These are phyloP conservation scores for Besnoitia besnoiti DNA, from an alignment of 169 alveolate species.

Conservation along the genomic window DNA sequence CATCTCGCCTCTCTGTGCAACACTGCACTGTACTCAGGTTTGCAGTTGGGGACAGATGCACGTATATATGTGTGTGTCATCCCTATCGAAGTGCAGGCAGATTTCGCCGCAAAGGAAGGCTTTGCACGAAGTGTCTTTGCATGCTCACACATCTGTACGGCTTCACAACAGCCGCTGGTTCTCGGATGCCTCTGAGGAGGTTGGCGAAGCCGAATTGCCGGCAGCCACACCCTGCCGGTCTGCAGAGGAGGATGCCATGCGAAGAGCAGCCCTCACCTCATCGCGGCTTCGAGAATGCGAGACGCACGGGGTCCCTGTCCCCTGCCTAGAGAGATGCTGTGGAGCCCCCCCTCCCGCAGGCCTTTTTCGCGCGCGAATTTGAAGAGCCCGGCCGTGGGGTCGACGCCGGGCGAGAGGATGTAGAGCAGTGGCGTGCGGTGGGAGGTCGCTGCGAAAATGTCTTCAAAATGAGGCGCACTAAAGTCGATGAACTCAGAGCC, in stretches of 20 bases:
- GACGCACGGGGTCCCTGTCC: slow-evolving; percentile 95
- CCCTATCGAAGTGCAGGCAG: too few relatives aligned
- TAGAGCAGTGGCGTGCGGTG: slow-evolving; percentile 94
- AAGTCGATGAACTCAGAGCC: slow-evolving; percentile 84
- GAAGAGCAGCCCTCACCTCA: background rate
- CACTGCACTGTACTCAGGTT: too few relatives aligned
- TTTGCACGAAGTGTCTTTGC: too few relatives aligned
- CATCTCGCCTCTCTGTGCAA: too few relatives aligned
- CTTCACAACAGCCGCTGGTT: too few relatives aligned
- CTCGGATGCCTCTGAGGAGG: too few relatives aligned
- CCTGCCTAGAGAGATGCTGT: slow-evolving; percentile 91
- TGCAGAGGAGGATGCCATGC: background rate
- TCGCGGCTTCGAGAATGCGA: slow-evolving; percentile 76
- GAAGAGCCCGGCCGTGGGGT: slow-evolving; percentile 92
- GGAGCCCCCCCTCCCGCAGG: slow-evolving; percentile 83
- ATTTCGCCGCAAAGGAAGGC: too few relatives aligned
- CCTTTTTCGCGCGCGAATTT: slow-evolving; percentile 87
- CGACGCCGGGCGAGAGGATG: slow-evolving; percentile 95
- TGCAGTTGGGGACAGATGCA: too few relatives aligned
- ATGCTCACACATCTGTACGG: too few relatives aligned
- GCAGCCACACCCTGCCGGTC: background rate
- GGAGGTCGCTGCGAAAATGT: slow-evolving; percentile 87
- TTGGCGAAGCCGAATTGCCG: too few relatives aligned
- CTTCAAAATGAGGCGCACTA: slow-evolving; percentile 86
- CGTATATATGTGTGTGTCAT: too few relatives aligned